These are phyloP conservation scores for Aspergillus spinulosporus DNA, from an alignment of 2,329 filamentous ascomycete genomes.

Conservation along the genomic window DNA sequence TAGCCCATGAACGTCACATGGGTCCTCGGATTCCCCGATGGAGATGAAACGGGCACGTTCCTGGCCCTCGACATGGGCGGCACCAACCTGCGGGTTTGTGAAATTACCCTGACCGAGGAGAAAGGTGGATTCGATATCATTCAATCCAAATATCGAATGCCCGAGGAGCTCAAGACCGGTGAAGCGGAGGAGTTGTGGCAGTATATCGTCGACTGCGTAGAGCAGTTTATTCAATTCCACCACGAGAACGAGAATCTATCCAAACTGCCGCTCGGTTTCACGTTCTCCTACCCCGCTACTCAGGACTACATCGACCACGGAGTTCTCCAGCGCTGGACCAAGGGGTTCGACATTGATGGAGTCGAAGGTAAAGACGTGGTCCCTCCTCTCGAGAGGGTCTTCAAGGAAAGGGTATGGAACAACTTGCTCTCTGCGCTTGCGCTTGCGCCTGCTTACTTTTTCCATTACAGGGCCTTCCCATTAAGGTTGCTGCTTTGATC, in stretches of 20 bases:
- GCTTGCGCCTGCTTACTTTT: constrained; percentile 18
- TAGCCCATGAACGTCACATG: constrained; percentile 98
- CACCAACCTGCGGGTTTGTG: constrained; percentile 91
- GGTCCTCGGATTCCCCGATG: constrained; percentile 87
- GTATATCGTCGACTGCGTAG: constrained; percentile 88
- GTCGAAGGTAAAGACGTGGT: constrained; percentile 91
- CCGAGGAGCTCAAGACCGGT: constrained; percentile 85
- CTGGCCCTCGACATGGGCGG: constrained; percentile 94
- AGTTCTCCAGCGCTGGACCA: constrained; percentile 92
- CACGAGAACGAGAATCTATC: constrained; percentile 64
- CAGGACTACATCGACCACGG: constrained; percentile 94
- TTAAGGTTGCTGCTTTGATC: constrained; percentile 89
- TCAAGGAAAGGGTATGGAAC: constrained; percentile 63
- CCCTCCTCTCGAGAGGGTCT: constrained; percentile 77
- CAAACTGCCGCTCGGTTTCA: constrained; percentile 80
- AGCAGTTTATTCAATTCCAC: constrained; percentile 86
- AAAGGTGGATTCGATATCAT: constrained; percentile 92
- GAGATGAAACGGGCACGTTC: constrained; percentile 82
- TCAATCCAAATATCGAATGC: constrained; percentile 94
- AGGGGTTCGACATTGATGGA: constrained; percentile 91
- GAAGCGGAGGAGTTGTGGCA: constrained; percentile 86
- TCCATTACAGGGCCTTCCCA: constrained; percentile 69
- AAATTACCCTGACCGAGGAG: constrained; percentile 82
- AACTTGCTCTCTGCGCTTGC: neutral
- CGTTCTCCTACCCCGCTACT: constrained; percentile 91